Conservation (phyloP, 768 basidiomycete genomes). For the Rickenella mellea region DNA sequence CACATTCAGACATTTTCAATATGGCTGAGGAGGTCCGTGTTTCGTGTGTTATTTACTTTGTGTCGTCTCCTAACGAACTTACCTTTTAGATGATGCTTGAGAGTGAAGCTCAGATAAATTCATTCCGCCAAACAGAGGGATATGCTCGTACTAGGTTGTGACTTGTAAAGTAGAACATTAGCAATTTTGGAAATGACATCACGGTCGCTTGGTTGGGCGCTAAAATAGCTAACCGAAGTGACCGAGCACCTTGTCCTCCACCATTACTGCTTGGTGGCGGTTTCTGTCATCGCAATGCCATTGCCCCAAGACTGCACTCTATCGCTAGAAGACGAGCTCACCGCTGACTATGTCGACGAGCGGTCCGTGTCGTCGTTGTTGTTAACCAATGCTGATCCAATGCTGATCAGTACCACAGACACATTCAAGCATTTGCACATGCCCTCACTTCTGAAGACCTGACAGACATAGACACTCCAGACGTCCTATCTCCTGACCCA, state of each 20-base stretch:
- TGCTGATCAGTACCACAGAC: constrained; percentile 23
- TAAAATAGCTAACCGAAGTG: too few relatives aligned
- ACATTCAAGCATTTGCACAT: constrained; percentile 69
- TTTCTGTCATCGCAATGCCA: background rate
- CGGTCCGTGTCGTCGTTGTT: constrained; percentile 34
- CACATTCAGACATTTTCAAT: constrained; percentile 72
- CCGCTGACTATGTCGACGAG: constrained; percentile 60
- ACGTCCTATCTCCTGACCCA: constrained; percentile 22
- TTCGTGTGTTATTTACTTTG: background rate
- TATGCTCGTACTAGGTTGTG: constrained; percentile 23
- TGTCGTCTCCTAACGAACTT: background rate
- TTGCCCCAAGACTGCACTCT: background rate
- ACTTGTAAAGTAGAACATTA: background rate
- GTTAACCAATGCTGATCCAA: constrained; percentile 1
- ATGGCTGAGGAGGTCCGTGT: constrained; percentile 85
- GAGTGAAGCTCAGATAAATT: constrained; percentile 55
- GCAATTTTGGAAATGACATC: background rate
- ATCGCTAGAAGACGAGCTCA: constrained; percentile 19
- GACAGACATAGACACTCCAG: constrained; percentile 22
- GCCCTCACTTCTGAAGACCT: constrained; percentile 60
- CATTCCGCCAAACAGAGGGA: constrained; percentile 72
- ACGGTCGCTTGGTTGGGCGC: too few relatives aligned
- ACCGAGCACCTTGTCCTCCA: too few relatives aligned
- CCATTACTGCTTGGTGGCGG: background rate
- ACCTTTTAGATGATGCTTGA: constrained; percentile 61